phyloP scores from a whole-genome alignment of 495 filamentous ascomycete species.

The Baudoinia panamericana region DNA sequence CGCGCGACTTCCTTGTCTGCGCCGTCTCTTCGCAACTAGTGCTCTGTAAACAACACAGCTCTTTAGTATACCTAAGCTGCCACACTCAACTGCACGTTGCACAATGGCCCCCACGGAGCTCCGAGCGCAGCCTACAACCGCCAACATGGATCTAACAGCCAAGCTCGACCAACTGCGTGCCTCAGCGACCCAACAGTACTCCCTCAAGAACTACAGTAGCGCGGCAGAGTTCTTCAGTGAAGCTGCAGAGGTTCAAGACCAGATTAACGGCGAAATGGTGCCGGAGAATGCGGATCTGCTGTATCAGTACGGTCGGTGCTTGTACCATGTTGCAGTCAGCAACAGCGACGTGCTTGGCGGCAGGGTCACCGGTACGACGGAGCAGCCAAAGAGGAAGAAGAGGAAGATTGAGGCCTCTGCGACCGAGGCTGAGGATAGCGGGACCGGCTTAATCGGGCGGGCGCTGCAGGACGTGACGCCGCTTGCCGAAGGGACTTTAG shows the following conservation, averaged over 20 bases:
- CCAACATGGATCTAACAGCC: constrained; percentile 16
- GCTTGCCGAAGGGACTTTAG: constrained; percentile 34
- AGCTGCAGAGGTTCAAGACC: constrained; percentile 78
- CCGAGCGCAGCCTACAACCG: too few relatives aligned
- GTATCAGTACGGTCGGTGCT: constrained; percentile 80
- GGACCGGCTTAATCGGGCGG: constrained; percentile 8
- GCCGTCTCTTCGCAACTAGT: too few relatives aligned
- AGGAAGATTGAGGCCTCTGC: constrained; percentile 7
- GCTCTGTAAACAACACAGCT: too few relatives aligned
- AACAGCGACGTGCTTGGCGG: constrained; percentile 90
- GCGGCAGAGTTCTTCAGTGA: constrained; percentile 78
- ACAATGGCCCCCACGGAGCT: too few relatives aligned
- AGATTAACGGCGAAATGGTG: constrained; percentile 82
- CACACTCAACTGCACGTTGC: too few relatives aligned
- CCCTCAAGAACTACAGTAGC: constrained; percentile 69
- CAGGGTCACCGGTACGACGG: constrained; percentile 45
- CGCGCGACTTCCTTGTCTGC: too few relatives aligned
- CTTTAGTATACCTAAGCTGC: too few relatives aligned
- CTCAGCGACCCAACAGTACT: constrained; percentile 56
- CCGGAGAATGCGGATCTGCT: constrained; percentile 83
- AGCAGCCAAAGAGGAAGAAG: constrained; percentile 21
- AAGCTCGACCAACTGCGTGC: constrained; percentile 37
- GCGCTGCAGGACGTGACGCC: constrained; percentile 27
- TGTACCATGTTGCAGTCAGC: constrained; percentile 84
- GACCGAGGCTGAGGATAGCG: neutral